Evolutionary conservation across 345 rosid species (phyloP), one percentile per base, ranked within the genome.

Genomic region (Anastatica hierochuntica): DNA sequence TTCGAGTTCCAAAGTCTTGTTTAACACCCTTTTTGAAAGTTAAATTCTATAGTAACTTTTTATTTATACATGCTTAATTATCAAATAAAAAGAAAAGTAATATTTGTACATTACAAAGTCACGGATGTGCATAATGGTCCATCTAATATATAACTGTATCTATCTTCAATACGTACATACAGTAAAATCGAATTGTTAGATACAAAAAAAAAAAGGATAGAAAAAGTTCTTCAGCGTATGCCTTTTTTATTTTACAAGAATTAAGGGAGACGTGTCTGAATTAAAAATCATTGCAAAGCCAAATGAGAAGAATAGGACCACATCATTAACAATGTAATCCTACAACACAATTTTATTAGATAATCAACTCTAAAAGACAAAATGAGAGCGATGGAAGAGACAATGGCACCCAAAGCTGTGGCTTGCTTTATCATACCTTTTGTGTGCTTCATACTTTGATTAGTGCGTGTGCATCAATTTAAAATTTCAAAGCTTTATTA

Each of bases 221-320:
- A 29, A 71, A 27, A 23, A 19, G 8, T 17, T 23, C 24, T 65
- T 51, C 49, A 63, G 16, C 43, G 58, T 56, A 68, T 70, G 77
- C 49, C 80, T 68, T 79, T n/a, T n/a, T n/a, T n/a, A n/a, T n/a
- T n/a, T 73, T 50, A 26, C 50, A 59, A 47, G 53, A 62, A 49
- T 40, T 20, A 59, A 74, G 68, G 59, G 78, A 60, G 79, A 68
- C 35, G 49, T 29, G 27, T 54, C 42, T 1, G 33, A 61, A 53
- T 42, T 59, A 53, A 58, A 50, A 45, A 46, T 54, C 11, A 27
- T 37, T 19, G 37, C 30, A 24, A 62, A 7, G 35, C 53, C 23
- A 36, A 51, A 43, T 37, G 60, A 21, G 10, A 43, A 44, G 39
- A 50, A 58, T 44, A 38, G 13, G 3, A 40, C 11, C 30, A 14